Base-by-base conservation (phyloP, 2,329 filamentous ascomycete species). In the Clonostachys rosea region DNA sequence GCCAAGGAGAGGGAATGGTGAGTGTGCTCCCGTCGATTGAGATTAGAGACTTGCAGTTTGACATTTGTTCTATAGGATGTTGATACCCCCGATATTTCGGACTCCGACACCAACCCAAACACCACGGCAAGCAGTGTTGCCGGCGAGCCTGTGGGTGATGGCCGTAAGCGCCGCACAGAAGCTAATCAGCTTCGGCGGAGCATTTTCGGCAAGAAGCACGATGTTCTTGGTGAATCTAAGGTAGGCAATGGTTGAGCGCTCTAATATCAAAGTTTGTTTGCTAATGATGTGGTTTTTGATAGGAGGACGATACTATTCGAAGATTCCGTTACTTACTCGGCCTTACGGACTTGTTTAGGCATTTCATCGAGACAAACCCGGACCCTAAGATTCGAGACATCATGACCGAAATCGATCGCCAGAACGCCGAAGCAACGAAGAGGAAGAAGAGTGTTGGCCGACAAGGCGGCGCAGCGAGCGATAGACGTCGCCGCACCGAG, bases 351-450 rank as follows among this genome's bases (percentile, higher is more conserved):
- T 77, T 99, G 17, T 99, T 99, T 74, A 90, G 95, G 54, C 94
- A 99, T 70, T 99, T 99, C 67, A 99, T 99, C 70, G 91, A 97
- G 63, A 90, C 91, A 9, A 99, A 96, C 62, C 92, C 91, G 6
- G 91, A 99, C 61, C 92, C 94, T 14, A 89, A 89, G 58, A 94
- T 97, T 60, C 89, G 92, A 58, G 89, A 95, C 49, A 90, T 96
- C 57, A 94, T 97, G 79, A 79, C 81, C 44, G 89, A 96, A 67
- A 96, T 97, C 59, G 94, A 99, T 67, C 86, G 89, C 42, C 91
- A 96, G 64, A 95, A 97, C 64, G 84, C 80, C 12, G 89, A 91
- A 55, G 79, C 83, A 33, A 74, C 76, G 37, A 86, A 79, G 53
- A 76, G 76, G 10, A 90, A 89, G 67, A 91, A 91, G 56, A 85